Conservation (phyloP, 805 yeast species). For the Torulaspora quercuum region DNA sequence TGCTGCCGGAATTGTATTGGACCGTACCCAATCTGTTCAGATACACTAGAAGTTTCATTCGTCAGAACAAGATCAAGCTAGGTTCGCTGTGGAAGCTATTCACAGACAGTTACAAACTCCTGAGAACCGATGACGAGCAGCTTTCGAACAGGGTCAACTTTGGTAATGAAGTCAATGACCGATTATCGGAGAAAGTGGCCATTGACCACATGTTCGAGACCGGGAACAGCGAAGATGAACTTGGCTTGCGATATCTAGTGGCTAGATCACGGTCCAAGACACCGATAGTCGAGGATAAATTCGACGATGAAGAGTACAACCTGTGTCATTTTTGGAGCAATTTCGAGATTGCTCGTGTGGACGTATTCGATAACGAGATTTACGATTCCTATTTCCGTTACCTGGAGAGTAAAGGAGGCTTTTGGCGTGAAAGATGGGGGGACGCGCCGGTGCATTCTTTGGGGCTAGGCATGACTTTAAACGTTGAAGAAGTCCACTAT, state of each 20-base stretch:
- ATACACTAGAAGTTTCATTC: slow-evolving; percentile 62
- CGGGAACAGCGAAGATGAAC: slow-evolving; percentile 19
- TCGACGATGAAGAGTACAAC: slow-evolving; percentile 67
- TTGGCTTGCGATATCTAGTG: slow-evolving; percentile 40
- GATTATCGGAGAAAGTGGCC: slow-evolving; percentile 32
- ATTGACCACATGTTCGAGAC: slow-evolving; percentile 33
- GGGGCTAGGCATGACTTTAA: slow-evolving; percentile 73
- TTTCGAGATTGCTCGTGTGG: slow-evolving; percentile 85
- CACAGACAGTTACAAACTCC: slow-evolving; percentile 40
- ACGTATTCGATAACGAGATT: slow-evolving; percentile 59
- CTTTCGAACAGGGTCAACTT: slow-evolving; percentile 33
- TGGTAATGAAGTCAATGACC: slow-evolving; percentile 24
- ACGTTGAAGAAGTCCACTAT: slow-evolving; percentile 73
- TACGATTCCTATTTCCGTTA: slow-evolving; percentile 67
- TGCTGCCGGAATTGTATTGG: slow-evolving; percentile 71
- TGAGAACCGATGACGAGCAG: slow-evolving; percentile 35
- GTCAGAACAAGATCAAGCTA: slow-evolving; percentile 44
- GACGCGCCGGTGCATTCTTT: slow-evolving; percentile 94
- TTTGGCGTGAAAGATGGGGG: slow-evolving; percentile 93
- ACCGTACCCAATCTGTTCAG: slow-evolving; percentile 82
- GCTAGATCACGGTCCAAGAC: slow-evolving; percentile 36
- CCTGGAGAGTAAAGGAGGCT: slow-evolving; percentile 74
- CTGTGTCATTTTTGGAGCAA: slow-evolving; percentile 90
- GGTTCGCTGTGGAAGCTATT: slow-evolving; percentile 72
- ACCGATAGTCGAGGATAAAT: slow-evolving; percentile 48